A percentile compares a stretch with the other conserved stretches of the same genome.
Evolutionary conservation across 352 stramenopile genomes (phyloP).

Genomic region (Phytophthora litchii): DNA sequence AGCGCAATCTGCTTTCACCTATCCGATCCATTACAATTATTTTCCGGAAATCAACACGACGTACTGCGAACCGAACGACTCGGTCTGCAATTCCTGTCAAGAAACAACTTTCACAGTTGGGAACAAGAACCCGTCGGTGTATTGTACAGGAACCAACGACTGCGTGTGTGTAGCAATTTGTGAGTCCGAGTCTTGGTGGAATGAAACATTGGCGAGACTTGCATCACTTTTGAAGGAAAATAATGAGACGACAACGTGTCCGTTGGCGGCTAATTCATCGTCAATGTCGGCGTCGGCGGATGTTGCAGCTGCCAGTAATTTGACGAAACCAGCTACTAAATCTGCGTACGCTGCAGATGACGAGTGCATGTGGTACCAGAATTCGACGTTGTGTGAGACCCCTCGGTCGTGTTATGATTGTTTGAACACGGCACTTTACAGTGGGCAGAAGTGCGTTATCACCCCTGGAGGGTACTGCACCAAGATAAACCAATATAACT

Average conservation of each 20-base stretch:
- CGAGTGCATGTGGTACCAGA: conserved; percentile 70
- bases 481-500: conserved; percentile 48
- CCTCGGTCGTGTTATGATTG: conserved; percentile 65
- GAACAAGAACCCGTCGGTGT: conserved; percentile 54
- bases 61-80: conserved; percentile 55
- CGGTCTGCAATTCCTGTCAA: conserved; percentile 42
- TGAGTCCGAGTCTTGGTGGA: conserved; percentile 51
- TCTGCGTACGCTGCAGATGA: conserved; percentile 43
- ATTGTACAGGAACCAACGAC: conserved; percentile 41
- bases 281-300: conserved; percentile 22
- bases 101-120: conserved; percentile 39
- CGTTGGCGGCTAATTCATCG: conserved; percentile 41
- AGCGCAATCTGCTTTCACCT: conserved; percentile 32
- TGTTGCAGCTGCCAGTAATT: conserved; percentile 17
- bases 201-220: conserved; percentile 46
- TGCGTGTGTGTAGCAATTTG: conserved; percentile 67
- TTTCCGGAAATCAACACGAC: conserved; percentile 58
- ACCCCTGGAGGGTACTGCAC: conserved; percentile 62
- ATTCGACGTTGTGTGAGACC: conserved; percentile 51
- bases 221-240: conserved; percentile 18
- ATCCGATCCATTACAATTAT: conserved; percentile 66
- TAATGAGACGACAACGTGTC: conserved; percentile 32
- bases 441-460: conserved; percentile 54
- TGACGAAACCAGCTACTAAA: conserved; percentile 31
- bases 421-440: conserved; percentile 50